These are phyloP conservation scores for Annulohypoxylon nitens DNA, from an alignment of 495 filamentous ascomycete genomes.

Conservation along the genomic window DNA sequence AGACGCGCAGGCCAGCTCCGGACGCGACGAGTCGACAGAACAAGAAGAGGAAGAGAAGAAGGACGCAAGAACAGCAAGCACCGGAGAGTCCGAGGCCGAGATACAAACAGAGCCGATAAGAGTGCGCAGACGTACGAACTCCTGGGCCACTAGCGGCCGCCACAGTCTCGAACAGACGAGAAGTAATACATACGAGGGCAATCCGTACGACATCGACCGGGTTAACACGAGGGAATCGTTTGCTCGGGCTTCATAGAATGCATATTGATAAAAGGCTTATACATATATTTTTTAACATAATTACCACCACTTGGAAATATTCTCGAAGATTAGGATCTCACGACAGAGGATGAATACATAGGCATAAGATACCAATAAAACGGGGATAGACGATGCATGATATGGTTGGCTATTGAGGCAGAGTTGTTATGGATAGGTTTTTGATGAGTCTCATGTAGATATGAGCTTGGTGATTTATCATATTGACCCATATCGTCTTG, in stretches of 20 bases:
- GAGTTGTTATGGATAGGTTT: neutral
- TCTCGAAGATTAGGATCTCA: constrained; percentile 2
- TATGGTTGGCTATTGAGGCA: neutral
- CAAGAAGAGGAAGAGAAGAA: neutral
- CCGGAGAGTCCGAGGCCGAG: neutral
- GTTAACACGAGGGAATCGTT: constrained; percentile 15
- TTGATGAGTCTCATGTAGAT: neutral
- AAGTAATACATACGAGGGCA: constrained; percentile 7
- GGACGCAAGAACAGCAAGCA: neutral
- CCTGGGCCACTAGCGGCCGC: neutral
- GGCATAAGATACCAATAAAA: neutral
- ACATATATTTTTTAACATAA: neutral
- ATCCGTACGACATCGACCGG: constrained; percentile 12
- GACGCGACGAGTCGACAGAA: constrained; percentile 3
- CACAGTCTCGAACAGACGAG: neutral
- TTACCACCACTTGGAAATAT: neutral
- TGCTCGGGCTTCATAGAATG: neutral
- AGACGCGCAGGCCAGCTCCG: neutral
- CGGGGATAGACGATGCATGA: neutral
- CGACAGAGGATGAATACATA: constrained; percentile 1
- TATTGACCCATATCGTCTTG: neutral
- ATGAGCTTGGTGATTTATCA: neutral
- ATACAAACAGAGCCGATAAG: neutral
- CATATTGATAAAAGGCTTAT: neutral
- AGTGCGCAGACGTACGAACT: neutral